Evolutionary conservation across 1,139 yeast genomes (phyloP), one percentile per base, ranked within the genome.

Genomic region (Blastobotrys illinoisensis): DNA sequence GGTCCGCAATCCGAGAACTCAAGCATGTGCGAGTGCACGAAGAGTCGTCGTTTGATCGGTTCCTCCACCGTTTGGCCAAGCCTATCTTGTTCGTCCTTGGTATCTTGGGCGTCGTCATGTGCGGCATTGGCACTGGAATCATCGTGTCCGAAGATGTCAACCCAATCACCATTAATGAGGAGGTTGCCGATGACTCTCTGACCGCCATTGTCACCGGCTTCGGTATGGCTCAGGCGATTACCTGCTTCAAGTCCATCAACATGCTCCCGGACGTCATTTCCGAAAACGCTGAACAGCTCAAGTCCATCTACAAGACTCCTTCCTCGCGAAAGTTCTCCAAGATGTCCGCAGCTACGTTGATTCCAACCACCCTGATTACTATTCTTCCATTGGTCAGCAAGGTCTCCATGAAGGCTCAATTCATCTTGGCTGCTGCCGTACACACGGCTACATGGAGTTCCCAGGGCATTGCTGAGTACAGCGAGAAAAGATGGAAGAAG

Each of bases 331-430:
- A 14, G 26, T 46, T 46, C 32, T 21, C 48, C 48, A 46, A 46
- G 36, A 26, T 26, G 20, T 21, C 32, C 14, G 48, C 48, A 5
- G 48, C 48, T 18, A 26, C 36, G 3, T 14, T 46, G 36, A 21
- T 46, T 16, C 48, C 48, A 21, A 46, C 21, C n/a, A 46, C 48
- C 7, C n/a, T 46, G 32, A 28, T 46, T 14, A 46, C 48, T n/a
- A 18, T 46, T 5, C 36, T 46, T 14, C 48, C 48, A 6, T 21
- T 46, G 32, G 14, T 46, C 16, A 24, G 20, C n/a, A 24, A 46
- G 36, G 20, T 46, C 32, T 24, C 24, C 19, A 18, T 16, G 48
- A 26, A 21, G 36, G 26, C 24, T 3, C 48, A 46, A 16, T 23
- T 24, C 32, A 24, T 23, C 20, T 11, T 46, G 20, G 32, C 48